These are phyloP conservation scores for Calocybe indica DNA, from an alignment of 768 basidiomycete genomes.

Conservation along the genomic window DNA sequence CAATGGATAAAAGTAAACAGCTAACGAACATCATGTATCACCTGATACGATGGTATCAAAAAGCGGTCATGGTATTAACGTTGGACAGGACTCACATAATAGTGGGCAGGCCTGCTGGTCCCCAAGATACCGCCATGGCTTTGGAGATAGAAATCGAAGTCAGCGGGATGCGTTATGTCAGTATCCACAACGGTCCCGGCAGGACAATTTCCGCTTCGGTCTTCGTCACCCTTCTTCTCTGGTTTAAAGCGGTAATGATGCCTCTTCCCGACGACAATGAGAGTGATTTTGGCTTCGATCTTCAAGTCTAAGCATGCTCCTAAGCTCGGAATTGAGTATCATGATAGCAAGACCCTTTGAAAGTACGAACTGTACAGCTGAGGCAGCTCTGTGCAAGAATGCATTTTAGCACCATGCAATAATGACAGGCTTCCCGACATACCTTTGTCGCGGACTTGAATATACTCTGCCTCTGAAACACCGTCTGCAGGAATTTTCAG, in stretches of 20 bases:
- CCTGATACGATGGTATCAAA: slow-evolving; percentile 15
- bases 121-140: slow-evolving; percentile 76
- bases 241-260: slow-evolving; percentile 45
- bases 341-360: not conserved
- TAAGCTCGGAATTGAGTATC: slow-evolving; percentile 16
- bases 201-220: slow-evolving; percentile 66
- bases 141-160: slow-evolving; percentile 76
- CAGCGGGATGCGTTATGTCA: slow-evolving; percentile 63
- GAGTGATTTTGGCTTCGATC: slow-evolving; percentile 55
- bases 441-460: slow-evolving; percentile 50
- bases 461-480: slow-evolving; percentile 50
- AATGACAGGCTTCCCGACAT: slow-evolving; percentile 5
- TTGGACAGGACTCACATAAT: slow-evolving; percentile 30
- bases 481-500: slow-evolving; percentile 31
- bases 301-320: slow-evolving; percentile 47
- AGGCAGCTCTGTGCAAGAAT: slow-evolving; percentile 34
- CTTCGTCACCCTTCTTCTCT: slow-evolving; percentile 37
- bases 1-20: not conserved
- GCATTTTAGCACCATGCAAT: not conserved
- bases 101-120: slow-evolving; percentile 53
- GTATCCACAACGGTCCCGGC: slow-evolving; percentile 78
- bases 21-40: slow-evolving; percentile 35
- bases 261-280: slow-evolving; percentile 67
- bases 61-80: not conserved
- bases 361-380: slow-evolving; percentile 38